These are phyloP conservation scores for Lentinula detonsa DNA, from an alignment of 768 basidiomycete species.

Conservation along the genomic window DNA sequence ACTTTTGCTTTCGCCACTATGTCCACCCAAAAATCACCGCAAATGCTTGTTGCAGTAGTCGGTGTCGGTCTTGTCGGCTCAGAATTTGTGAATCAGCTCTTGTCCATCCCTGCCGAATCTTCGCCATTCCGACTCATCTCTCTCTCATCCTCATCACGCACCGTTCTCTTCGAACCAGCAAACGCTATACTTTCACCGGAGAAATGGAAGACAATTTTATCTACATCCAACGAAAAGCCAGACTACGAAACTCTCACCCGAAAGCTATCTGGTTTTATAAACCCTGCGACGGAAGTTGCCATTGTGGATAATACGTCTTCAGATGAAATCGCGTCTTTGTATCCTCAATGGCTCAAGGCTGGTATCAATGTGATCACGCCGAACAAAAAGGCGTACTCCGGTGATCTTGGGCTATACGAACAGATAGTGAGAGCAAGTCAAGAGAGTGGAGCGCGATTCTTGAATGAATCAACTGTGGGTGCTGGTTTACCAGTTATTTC, in stretches of 20 bases:
- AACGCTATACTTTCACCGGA: slow-evolving; percentile 37
- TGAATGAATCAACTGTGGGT: slow-evolving; percentile 91
- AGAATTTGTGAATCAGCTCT: slow-evolving; percentile 80
- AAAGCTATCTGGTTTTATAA: slow-evolving; percentile 39
- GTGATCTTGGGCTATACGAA: slow-evolving; percentile 59
- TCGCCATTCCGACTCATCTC: slow-evolving; percentile 63
- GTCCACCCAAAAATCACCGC: slow-evolving; percentile 8
- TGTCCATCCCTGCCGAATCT: slow-evolving; percentile 49
- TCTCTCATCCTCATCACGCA: slow-evolving; percentile 60
- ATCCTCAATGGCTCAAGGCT: slow-evolving; percentile 70
- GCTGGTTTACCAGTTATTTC: slow-evolving; percentile 91
- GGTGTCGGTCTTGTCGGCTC: slow-evolving; percentile 92
- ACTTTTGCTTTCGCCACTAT: slow-evolving; percentile 8
- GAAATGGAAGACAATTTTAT: slow-evolving; percentile 42
- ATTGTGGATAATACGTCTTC: slow-evolving; percentile 94
- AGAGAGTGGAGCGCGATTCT: slow-evolving; percentile 57
- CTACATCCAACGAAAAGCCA: slow-evolving; percentile 36
- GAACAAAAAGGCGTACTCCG: slow-evolving; percentile 96
- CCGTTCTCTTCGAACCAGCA: slow-evolving; percentile 42
- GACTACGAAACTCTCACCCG: slow-evolving; percentile 33
- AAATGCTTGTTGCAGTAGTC: slow-evolving; percentile 66
- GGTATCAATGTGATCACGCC: slow-evolving; percentile 91
- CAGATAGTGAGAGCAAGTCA: slow-evolving; percentile 56
- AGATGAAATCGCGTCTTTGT: slow-evolving; percentile 71
- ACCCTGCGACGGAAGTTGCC: slow-evolving; percentile 44